Evolutionary conservation across 2,329 filamentous ascomycete genomes (phyloP).

Genomic region (Trichoderma hamatum): DNA sequence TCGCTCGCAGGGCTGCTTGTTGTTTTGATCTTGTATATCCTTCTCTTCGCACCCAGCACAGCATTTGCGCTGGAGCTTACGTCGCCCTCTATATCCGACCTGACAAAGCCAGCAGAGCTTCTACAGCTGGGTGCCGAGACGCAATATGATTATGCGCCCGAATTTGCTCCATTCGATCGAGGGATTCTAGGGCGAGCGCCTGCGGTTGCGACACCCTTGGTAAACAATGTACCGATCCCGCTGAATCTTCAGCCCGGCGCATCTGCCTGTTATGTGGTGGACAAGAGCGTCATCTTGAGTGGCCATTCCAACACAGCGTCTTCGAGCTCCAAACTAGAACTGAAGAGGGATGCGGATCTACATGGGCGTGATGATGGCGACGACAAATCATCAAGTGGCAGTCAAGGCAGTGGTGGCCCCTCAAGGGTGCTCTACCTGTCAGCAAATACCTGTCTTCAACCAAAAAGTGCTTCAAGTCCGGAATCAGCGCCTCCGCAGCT

Average conservation of each 20-base stretch:
- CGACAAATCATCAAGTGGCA: background rate
- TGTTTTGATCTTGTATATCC: constrained; percentile 62
- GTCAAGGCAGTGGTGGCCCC: constrained; percentile 35
- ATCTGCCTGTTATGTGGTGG: constrained; percentile 51
- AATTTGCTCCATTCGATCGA: constrained; percentile 63
- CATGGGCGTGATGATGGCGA: background rate
- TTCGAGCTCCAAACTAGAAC: constrained; percentile 25
- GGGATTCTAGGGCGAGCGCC: constrained; percentile 65
- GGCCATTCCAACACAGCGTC: constrained; percentile 30
- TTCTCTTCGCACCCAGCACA: constrained; percentile 60
- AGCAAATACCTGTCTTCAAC: constrained; percentile 83
- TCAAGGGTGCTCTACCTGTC: constrained; percentile 71
- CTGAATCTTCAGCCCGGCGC: constrained; percentile 65
- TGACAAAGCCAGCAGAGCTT: constrained; percentile 14
- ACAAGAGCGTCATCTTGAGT: constrained; percentile 36
- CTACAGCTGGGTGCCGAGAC: constrained; percentile 8
- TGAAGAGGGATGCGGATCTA: constrained; percentile 14
- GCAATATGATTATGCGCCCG: constrained; percentile 55
- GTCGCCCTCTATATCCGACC: constrained; percentile 33
- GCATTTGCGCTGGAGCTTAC: constrained; percentile 68
- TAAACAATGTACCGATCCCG: constrained; percentile 65
- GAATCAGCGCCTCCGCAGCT: constrained; percentile 67
- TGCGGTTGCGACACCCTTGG: constrained; percentile 51
- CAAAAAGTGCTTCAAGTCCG: constrained; percentile 46
- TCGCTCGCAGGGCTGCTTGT: constrained; percentile 64